Evolutionary conservation across 306 rosid genomes (phyloP).

Genomic region (Prunus dulcis): DNA sequence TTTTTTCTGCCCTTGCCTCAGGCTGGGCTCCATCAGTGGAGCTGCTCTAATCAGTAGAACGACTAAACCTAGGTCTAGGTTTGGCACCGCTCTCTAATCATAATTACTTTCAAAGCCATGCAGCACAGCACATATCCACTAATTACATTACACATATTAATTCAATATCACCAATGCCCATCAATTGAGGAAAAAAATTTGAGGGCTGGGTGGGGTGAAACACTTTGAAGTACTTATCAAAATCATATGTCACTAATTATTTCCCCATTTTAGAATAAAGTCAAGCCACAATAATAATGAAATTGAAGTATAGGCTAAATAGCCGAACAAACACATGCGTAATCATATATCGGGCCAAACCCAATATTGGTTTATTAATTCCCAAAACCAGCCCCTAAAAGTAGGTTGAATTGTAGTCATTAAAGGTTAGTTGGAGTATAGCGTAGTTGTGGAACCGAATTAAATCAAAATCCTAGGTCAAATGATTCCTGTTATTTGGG

Average conservation of each 20-base stretch:
- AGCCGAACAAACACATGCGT: too few species aligned
- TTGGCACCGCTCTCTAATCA: constrained; percentile 3
- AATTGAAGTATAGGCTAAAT: too few species aligned
- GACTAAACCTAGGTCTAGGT: constrained; percentile 14
- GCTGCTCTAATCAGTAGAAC: not conserved
- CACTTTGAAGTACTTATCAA: constrained; percentile 22
- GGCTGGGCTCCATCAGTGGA: too few species aligned
- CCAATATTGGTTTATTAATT: too few species aligned
- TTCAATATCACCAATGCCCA: not conserved
- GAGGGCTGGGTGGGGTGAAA: not conserved
- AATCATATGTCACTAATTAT: constrained; percentile 32
- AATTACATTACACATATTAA: constrained; percentile 1
- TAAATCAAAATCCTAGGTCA: too few species aligned
- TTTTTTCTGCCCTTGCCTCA: too few species aligned
- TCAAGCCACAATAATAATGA: constrained; percentile 12
- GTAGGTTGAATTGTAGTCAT: too few species aligned
- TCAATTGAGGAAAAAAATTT: not conserved
- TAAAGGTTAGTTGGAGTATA: too few species aligned
- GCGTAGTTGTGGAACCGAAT: too few species aligned
- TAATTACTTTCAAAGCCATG: constrained; percentile 2
- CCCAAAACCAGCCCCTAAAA: too few species aligned
- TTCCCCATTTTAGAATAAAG: constrained; percentile 27
- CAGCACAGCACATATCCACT: not conserved
- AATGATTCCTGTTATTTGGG: too few species aligned
- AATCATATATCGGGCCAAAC: too few species aligned